Percentiles rank a stretch among this genome's conserved stretches.
Conservation (phyloP, 305 asterid genomes). For the Rubia peregrina region DNA sequence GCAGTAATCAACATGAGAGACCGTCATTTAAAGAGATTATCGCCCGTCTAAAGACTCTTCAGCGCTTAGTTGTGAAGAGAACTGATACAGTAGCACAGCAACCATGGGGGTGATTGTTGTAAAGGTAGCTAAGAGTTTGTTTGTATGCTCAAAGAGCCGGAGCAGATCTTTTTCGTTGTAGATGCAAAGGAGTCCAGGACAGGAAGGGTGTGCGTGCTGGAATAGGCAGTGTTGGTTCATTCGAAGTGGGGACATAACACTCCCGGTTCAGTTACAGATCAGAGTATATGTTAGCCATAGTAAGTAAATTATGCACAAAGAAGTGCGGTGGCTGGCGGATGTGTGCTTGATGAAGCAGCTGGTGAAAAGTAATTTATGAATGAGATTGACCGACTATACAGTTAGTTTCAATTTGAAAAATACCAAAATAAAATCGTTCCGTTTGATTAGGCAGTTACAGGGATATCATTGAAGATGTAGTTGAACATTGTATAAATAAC, state of each 20-base stretch:
- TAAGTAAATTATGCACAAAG: conserved; percentile 31
- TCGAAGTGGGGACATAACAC: conserved; percentile 70
- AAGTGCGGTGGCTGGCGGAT: conserved; percentile 24
- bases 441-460: conserved; percentile 10
- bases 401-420: not conserved
- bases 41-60: conserved; percentile 65
- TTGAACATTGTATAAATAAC: not conserved
- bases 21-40: conserved; percentile 88
- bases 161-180: conserved; percentile 22
- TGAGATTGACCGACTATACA: conserved; percentile 12
- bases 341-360: conserved; percentile 15
- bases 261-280: conserved; percentile 31
- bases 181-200: conserved; percentile 22
- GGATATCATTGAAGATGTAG: conserved; percentile 1
- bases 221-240: conserved; percentile 66
- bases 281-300: conserved; percentile 26
- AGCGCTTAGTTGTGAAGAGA: conserved; percentile 44
- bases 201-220: conserved; percentile 19
- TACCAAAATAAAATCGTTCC: not conserved
- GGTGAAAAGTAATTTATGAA: conserved; percentile 22
- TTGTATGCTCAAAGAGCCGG: conserved; percentile 30
- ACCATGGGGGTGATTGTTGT: conserved; percentile 28
- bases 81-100: conserved; percentile 25
- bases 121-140: conserved; percentile 29
- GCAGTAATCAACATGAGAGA: conserved; percentile 71